Conservation (phyloP, 2,329 filamentous ascomycete genomes). For the Coniochaeta prunicola region DNA sequence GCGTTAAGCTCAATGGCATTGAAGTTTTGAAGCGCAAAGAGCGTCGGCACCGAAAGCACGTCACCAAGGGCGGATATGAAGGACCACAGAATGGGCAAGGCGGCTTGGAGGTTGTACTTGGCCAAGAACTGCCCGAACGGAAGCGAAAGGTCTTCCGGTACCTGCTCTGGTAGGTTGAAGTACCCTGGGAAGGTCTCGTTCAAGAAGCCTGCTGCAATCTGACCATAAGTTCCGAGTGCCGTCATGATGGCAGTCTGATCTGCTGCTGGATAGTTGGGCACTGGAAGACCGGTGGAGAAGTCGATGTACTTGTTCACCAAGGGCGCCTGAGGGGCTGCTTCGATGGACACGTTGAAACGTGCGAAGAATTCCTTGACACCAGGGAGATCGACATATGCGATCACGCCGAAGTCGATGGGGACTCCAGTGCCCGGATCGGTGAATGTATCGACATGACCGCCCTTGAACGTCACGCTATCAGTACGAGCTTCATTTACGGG, state of each 20-base stretch:
- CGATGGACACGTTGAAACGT: conserved; percentile 10
- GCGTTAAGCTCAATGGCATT: not conserved
- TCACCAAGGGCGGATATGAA: conserved; percentile 7
- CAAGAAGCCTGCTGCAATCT: not conserved
- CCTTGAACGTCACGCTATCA: conserved; percentile 4
- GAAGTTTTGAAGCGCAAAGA: conserved; percentile 3
- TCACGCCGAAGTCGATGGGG: conserved; percentile 11
- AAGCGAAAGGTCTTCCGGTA: conserved; percentile 14
- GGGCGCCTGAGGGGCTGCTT: not conserved
- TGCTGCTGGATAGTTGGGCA: conserved; percentile 6
- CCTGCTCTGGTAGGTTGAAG: conserved; percentile 12
- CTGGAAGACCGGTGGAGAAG: conserved; percentile 9
- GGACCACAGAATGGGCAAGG: conserved; percentile 10
- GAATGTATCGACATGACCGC: conserved; percentile 13
- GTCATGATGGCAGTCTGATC: not conserved
- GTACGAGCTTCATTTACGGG: not conserved
- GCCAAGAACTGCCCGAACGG: conserved; percentile 12
- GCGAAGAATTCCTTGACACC: conserved; percentile 11
- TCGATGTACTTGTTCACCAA: conserved; percentile 9
- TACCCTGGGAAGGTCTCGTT: conserved; percentile 8
- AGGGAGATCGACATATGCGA: conserved; percentile 12
- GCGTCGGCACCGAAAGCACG: not conserved
- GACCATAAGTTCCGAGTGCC: conserved; percentile 3
- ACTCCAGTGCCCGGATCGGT: conserved; percentile 7
- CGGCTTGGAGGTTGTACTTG: conserved; percentile 12